These are phyloP conservation scores for Phylloporus arenicola DNA, from an alignment of 768 basidiomycete genomes.

Conservation along the genomic window DNA sequence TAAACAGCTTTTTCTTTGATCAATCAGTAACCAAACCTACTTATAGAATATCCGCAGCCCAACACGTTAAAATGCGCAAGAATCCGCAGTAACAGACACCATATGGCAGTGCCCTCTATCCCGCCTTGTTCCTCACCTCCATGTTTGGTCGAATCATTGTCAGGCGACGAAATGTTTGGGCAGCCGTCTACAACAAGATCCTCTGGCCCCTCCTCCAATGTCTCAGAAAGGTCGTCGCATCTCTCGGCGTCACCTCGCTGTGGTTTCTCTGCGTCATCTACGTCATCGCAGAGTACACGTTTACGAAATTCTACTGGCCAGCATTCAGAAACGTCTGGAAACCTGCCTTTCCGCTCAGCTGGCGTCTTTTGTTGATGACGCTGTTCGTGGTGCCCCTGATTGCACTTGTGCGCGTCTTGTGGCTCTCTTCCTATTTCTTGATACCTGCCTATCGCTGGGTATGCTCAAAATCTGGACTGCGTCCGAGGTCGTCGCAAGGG, in stretches of 20 bases:
- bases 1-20: too few relatives aligned
- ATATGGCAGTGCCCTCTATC: too few relatives aligned
- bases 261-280: slow-evolving; percentile 5
- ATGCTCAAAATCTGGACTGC: not conserved
- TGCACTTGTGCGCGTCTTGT: slow-evolving; percentile 5
- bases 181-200: slow-evolving; percentile 1
- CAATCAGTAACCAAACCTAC: too few relatives aligned
- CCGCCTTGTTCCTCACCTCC: not conserved
- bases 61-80: too few relatives aligned
- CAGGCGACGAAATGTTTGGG: not conserved
- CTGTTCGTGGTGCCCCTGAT: slow-evolving; percentile 12
- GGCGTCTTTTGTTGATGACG: slow-evolving; percentile 13
- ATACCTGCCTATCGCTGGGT: not conserved
- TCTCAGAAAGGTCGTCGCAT: not conserved
- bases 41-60: too few relatives aligned
- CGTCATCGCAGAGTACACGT: slow-evolving; percentile 5
- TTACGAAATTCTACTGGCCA: slow-evolving; percentile 8
- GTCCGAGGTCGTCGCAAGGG: not conserved
- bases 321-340: slow-evolving; percentile 7
- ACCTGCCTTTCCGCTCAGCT: slow-evolving; percentile 16
- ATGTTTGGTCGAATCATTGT: not conserved
- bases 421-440: not conserved
- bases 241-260: not conserved
- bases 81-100: not conserved
- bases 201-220: not conserved